Percentiles rank a stretch among this genome's conserved stretches.
phyloP scores from a whole-genome alignment of 2,329 filamentous ascomycete genomes.

The Aspergillus sojae region DNA sequence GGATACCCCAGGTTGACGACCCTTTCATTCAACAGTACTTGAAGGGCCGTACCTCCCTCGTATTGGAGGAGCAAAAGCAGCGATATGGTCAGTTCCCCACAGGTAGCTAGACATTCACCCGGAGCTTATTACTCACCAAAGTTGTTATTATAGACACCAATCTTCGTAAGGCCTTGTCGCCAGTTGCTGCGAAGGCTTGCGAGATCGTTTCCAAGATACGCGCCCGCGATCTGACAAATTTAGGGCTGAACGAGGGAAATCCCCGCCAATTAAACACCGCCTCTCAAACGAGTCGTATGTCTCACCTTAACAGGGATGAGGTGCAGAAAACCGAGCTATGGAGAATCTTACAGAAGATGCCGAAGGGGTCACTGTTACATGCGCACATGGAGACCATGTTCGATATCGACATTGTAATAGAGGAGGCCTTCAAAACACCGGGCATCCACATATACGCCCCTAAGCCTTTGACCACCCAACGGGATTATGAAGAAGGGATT shows the following conservation, averaged over 20 bases:
- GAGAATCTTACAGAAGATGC: slow-evolving; percentile 82
- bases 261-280: slow-evolving; percentile 64
- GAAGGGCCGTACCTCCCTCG: slow-evolving; percentile 71
- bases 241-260: slow-evolving; percentile 80
- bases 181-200: slow-evolving; percentile 75
- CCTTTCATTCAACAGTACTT: slow-evolving; percentile 83
- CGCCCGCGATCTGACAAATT: slow-evolving; percentile 70
- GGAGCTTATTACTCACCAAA: slow-evolving; percentile 18
- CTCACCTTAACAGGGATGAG: slow-evolving; percentile 77
- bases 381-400: slow-evolving; percentile 92
- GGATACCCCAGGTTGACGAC: slow-evolving; percentile 58
- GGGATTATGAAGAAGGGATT: slow-evolving; percentile 56
- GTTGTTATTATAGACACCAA: slow-evolving; percentile 26
- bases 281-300: slow-evolving; percentile 91
- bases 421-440: slow-evolving; percentile 68
- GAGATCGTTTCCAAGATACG: slow-evolving; percentile 80
- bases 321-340: slow-evolving; percentile 86
- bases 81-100: slow-evolving; percentile 66
- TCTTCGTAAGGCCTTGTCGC: slow-evolving; percentile 63
- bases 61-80: slow-evolving; percentile 77
- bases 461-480: slow-evolving; percentile 57
- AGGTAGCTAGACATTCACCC: neutral
- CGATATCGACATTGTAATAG: slow-evolving; percentile 78
- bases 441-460: slow-evolving; percentile 72
- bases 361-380: slow-evolving; percentile 73